phyloP scores from a whole-genome alignment of 805 yeast species.

The Danielozyma ontarioensis region DNA sequence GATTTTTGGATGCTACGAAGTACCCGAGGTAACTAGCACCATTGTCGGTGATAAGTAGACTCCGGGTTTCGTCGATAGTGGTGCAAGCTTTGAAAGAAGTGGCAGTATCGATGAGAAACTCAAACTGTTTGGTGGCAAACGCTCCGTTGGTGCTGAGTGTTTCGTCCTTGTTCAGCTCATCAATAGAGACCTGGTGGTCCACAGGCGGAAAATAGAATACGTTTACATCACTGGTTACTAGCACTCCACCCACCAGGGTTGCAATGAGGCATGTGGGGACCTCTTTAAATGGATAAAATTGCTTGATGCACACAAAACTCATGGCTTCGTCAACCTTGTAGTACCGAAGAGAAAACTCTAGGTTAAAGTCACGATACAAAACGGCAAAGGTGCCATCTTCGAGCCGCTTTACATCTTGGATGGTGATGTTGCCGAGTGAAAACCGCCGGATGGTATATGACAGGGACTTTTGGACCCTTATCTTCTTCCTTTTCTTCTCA shows the following conservation, averaged over 20 bases:
- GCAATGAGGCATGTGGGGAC: conserved; percentile 25
- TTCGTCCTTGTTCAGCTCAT: conserved; percentile 11
- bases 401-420: conserved; percentile 5
- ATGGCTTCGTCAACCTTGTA: conserved; percentile 13
- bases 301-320: conserved; percentile 10
- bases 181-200: conserved; percentile 5
- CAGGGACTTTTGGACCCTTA: too few species aligned
- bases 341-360: conserved; percentile 25
- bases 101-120: not conserved
- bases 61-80: conserved; percentile 23
- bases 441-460: too few species aligned
- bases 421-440: conserved; percentile 8
- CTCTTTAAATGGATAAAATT: conserved; percentile 24
- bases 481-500: too few species aligned
- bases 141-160: conserved; percentile 5
- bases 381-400: conserved; percentile 16
- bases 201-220: conserved; percentile 24
- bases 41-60: conserved; percentile 19
- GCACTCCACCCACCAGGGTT: conserved; percentile 17
- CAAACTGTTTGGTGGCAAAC: conserved; percentile 15
- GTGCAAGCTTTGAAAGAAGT: conserved; percentile 7
- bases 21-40: conserved; percentile 25
- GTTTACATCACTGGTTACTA: conserved; percentile 21
- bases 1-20: conserved; percentile 5
- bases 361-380: conserved; percentile 30